Percentiles rank a stretch among this genome's conserved stretches.
phyloP scores from a whole-genome alignment of 1,284 basidiomycete species.

The Boletus mariae region DNA sequence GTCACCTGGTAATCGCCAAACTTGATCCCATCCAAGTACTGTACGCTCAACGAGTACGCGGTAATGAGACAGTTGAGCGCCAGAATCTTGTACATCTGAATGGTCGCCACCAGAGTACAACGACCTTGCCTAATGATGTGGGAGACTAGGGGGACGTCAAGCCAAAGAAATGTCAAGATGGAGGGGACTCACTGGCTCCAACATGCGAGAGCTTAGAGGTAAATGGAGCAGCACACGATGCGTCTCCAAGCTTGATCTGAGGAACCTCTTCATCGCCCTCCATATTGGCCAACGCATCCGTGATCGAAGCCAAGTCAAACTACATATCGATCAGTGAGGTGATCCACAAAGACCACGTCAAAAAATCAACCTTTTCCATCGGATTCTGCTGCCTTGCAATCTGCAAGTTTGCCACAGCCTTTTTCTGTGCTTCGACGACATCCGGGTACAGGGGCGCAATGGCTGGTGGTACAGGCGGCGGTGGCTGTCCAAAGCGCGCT shows the following conservation, averaged over 20 bases:
- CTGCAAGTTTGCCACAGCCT: conserved; percentile 62
- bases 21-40: conserved; percentile 96
- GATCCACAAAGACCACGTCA: not conserved
- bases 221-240: conserved; percentile 94
- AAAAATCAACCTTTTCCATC: conserved; percentile 73
- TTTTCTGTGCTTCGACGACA: conserved; percentile 84
- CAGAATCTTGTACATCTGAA: conserved; percentile 99
- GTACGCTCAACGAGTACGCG: conserved; percentile 91
- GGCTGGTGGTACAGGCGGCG: conserved; percentile 82
- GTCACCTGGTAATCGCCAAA: conserved; percentile 96
- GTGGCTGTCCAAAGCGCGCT: conserved; percentile 84
- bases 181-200: conserved; percentile 67
- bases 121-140: conserved; percentile 96
- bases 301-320: conserved; percentile 88
- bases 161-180: not conserved
- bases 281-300: conserved; percentile 86
- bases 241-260: conserved; percentile 95
- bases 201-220: conserved; percentile 95
- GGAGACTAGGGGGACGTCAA: conserved; percentile 55
- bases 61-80: conserved; percentile 95
- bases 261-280: conserved; percentile 91
- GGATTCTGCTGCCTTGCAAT: conserved; percentile 77
- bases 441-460: conserved; percentile 85
- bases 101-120: conserved; percentile 93
- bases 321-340: conserved; percentile 31